Percentiles rank a stretch among this genome's conserved stretches.
Evolutionary conservation across 225 moss, liverwort and hornwort genomes (phyloP).

Genomic region (Straminergon stramineum): DNA sequence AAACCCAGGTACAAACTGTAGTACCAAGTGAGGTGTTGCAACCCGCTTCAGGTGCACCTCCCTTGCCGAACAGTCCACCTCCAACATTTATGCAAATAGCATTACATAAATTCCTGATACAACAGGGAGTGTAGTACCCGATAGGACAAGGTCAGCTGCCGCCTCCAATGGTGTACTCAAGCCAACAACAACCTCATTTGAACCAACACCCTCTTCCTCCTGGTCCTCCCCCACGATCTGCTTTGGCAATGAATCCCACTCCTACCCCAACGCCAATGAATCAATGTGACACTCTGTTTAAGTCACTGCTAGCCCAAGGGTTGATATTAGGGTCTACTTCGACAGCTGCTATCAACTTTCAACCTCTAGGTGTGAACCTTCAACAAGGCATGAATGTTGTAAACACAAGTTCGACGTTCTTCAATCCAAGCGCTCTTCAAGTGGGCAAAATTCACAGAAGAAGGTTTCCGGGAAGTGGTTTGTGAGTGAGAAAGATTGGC

Average conservation of each 20-base stretch:
- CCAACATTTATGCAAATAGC: constrained; percentile 37
- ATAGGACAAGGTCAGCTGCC: constrained; percentile 16
- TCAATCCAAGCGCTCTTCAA: constrained; percentile 27
- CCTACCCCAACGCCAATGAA: constrained; percentile 20
- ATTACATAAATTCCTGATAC: constrained; percentile 29
- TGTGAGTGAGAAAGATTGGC: constrained; percentile 87
- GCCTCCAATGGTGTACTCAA: constrained; percentile 1
- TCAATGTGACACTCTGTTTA: constrained; percentile 54
- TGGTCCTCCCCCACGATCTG: constrained; percentile 74
- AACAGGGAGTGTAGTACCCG: constrained; percentile 46
- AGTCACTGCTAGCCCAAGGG: constrained; percentile 83
- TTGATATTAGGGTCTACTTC: constrained; percentile 59
- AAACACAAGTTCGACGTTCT: constrained; percentile 28
- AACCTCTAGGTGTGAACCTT: constrained; percentile 14
- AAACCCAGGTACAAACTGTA: constrained; percentile 29
- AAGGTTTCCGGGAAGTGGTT: constrained; percentile 99
- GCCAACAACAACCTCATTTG: constrained; percentile 34
- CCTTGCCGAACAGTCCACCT: constrained; percentile 59
- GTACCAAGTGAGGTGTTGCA: constrained; percentile 37
- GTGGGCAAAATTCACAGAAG: constrained; percentile 81
- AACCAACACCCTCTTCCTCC: constrained; percentile 82
- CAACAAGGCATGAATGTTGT: constrained; percentile 10
- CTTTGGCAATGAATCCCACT: constrained; percentile 31
- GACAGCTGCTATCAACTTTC: constrained; percentile 11
- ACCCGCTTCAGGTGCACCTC: constrained; percentile 40